Conservation (phyloP, 2,329 filamentous ascomycete species). For the Epichloe sylvatica region DNA sequence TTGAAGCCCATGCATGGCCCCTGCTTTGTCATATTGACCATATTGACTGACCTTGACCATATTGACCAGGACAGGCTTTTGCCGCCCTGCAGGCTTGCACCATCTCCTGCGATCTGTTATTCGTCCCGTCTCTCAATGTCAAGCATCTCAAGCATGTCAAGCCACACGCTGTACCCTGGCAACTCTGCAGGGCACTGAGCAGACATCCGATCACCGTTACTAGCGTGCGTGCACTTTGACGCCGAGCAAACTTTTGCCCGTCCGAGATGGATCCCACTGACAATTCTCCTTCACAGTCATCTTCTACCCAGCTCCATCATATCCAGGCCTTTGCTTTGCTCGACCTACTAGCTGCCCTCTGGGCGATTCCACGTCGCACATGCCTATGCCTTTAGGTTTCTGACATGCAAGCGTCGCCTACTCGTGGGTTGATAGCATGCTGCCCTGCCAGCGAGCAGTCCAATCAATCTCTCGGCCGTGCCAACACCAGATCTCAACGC, state of each 20-base stretch:
- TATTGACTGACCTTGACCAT: background rate
- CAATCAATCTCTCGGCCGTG: background rate
- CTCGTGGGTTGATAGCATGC: background rate
- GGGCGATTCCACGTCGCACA: too few species aligned
- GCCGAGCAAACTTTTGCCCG: background rate
- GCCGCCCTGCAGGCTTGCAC: background rate
- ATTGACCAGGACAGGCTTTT: background rate
- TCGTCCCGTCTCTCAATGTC: background rate
- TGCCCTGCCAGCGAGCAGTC: background rate
- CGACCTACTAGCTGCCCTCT: too few species aligned
- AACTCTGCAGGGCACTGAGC: background rate
- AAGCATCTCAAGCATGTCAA: background rate
- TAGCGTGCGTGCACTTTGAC: background rate
- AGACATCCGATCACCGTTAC: background rate
- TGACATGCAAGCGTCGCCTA: background rate
- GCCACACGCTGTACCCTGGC: background rate
- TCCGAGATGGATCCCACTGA: background rate
- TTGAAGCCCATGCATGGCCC: background rate
- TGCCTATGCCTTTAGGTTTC: background rate
- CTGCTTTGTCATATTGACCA: background rate
- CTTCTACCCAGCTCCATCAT: background rate
- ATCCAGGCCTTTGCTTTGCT: too few species aligned
- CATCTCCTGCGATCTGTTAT: background rate
- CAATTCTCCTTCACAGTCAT: background rate
- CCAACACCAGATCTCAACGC: background rate